These are phyloP conservation scores for Macrophomina tecta DNA, from an alignment of 2,329 filamentous ascomycete species.

Conservation along the genomic window DNA sequence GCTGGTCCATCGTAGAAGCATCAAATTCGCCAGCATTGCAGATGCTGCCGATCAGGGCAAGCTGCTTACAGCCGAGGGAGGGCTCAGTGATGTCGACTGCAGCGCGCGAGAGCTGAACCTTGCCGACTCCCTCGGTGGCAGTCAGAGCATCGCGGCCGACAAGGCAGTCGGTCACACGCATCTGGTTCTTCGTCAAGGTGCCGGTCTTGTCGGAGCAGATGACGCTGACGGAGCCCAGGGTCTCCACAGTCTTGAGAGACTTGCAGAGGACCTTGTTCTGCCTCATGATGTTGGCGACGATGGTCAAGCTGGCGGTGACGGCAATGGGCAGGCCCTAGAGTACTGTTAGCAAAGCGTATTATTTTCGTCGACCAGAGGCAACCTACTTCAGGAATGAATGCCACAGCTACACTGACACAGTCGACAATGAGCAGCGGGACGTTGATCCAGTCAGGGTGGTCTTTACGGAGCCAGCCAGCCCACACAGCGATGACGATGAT, in stretches of 20 bases:
- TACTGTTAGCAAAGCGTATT: neutral
- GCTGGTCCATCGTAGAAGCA: conserved; percentile 64
- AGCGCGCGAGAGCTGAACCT: conserved; percentile 21
- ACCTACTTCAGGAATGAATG: conserved; percentile 71
- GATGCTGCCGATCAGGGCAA: conserved; percentile 67
- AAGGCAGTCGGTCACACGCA: conserved; percentile 73
- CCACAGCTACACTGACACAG: conserved; percentile 72
- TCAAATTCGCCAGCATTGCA: conserved; percentile 82
- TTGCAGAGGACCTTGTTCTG: conserved; percentile 81
- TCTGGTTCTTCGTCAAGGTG: conserved; percentile 72
- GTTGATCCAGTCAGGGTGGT: conserved; percentile 73
- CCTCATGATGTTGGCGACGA: conserved; percentile 77
- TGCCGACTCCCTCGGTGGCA: conserved; percentile 29
- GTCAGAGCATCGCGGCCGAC: conserved; percentile 54
- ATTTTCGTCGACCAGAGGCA: neutral
- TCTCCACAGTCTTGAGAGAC: conserved; percentile 79
- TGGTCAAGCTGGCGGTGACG: conserved; percentile 68
- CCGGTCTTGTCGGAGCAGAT: conserved; percentile 82
- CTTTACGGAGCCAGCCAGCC: conserved; percentile 71
- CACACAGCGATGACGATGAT: conserved; percentile 70
- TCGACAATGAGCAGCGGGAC: conserved; percentile 74
- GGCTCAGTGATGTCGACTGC: conserved; percentile 37
- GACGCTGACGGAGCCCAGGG: conserved; percentile 73
- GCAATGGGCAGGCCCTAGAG: conserved; percentile 41
- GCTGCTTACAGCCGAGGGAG: conserved; percentile 57